These are phyloP conservation scores for Sergeia podlipaevii DNA, from an alignment of 208 protist genomes.

Conservation along the genomic window DNA sequence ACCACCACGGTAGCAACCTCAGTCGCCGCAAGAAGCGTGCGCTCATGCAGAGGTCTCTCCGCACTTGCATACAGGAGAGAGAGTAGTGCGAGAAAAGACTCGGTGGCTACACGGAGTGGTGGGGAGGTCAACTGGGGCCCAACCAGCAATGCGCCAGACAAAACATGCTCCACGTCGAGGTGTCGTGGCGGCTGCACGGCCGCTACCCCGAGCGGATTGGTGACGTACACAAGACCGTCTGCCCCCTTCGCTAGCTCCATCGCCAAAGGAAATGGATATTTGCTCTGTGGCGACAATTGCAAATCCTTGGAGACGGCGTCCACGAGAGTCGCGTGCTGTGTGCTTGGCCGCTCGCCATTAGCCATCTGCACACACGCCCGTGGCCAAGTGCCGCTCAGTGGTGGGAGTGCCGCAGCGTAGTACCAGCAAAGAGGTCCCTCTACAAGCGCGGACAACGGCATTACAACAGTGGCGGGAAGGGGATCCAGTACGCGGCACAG, in stretches of 20 bases:
- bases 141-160: constrained; percentile 1
- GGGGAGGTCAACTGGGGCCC: too few relatives aligned
- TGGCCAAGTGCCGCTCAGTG: constrained; percentile 17
- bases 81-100: too few relatives aligned
- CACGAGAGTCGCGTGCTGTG: too few relatives aligned
- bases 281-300: constrained; percentile 2
- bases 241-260: neutral
- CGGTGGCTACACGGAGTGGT: too few relatives aligned
- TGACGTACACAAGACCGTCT: constrained; percentile 45
- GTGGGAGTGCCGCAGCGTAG: constrained; percentile 42
- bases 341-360: too few relatives aligned
- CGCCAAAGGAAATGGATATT: neutral
- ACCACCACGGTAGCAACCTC: too few relatives aligned
- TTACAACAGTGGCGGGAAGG: constrained; percentile 29
- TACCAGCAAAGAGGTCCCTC: constrained; percentile 18
- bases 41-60: too few relatives aligned
- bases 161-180: neutral
- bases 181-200: neutral
- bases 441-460: constrained; percentile 27
- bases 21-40: too few relatives aligned
- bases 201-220: constrained; percentile 43
- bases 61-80: too few relatives aligned
- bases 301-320: constrained; percentile 7
- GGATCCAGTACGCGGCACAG: constrained; percentile 45
- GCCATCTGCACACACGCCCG: constrained; percentile 11